Evolutionary conservation across 2,329 filamentous ascomycete species (phyloP).

Genomic region (Colletotrichum navitas): DNA sequence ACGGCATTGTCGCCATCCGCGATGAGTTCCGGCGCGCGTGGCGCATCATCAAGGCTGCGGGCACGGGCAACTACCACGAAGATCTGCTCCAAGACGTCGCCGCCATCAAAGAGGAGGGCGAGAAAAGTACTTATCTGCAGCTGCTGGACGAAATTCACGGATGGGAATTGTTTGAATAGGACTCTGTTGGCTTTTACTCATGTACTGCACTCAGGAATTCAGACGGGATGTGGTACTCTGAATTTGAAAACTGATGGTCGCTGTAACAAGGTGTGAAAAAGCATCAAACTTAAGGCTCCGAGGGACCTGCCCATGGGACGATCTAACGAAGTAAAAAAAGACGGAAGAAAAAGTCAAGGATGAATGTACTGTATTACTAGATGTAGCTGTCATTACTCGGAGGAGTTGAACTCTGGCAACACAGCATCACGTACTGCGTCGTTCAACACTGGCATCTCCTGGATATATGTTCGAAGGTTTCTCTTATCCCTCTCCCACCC

Average conservation of each 20-base stretch:
- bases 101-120: constrained; percentile 49
- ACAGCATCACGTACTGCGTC: background rate
- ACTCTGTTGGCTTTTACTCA: background rate
- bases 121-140: constrained; percentile 52
- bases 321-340: constrained; percentile 23
- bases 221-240: background rate
- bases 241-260: too few species aligned
- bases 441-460: background rate
- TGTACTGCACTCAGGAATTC: background rate
- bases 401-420: background rate
- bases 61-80: constrained; percentile 58
- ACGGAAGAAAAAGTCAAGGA: constrained; percentile 7
- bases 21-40: constrained; percentile 88
- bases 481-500: constrained; percentile 57
- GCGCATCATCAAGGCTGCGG: constrained; percentile 72
- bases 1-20: constrained; percentile 83
- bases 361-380: constrained; percentile 31
- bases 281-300: background rate
- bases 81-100: constrained; percentile 67
- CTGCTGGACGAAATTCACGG: constrained; percentile 59
- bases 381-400: constrained; percentile 3
- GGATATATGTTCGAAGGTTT: constrained; percentile 53
- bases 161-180: constrained; percentile 40
- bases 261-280: background rate
- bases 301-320: constrained; percentile 4